Evolutionary conservation across 2,329 filamentous ascomycete species (phyloP), one percentile per base, ranked within the genome.

Genomic region (Diaporthe citri): DNA sequence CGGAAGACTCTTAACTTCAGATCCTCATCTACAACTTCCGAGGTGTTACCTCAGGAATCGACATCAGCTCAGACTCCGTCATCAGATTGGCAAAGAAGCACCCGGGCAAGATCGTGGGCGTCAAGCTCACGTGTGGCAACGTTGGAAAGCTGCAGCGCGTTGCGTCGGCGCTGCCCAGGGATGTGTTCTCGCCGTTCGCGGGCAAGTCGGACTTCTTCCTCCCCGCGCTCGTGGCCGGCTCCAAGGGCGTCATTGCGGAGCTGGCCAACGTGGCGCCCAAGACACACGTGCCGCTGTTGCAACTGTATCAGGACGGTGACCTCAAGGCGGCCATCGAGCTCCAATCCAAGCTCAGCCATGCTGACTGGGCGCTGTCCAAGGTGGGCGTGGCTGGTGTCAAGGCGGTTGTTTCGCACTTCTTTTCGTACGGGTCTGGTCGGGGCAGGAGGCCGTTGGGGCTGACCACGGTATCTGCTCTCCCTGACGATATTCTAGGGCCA

Each of bases 71-170:
- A 12, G 67, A 57, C 51, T 28, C 34, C 13, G 51, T 71, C 17
- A 55, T 55, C 15, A 41, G 31, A 28, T 34, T 71, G 36, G 67
- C 67, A 36, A 55, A 48, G 43, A 39, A 48, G 20, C 25, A 71
- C 28, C 52, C 67, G 13, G 22, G 57, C 10, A 71, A 71, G 67
- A 56, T 71, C n/a, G 67, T 71, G 9, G 67, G 67, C n/a, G 46
- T 48, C 36, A 71, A 71, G 52, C 51, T 71, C 43, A 71, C 67
- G 6, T 71, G 67, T 57, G 67, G 67, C 8, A 71, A 71, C 64
- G 86, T 91, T 74, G 88, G 90, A 75, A 87, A 87, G 72, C 85
- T 91, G n/a, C 86, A 88, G 79, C 86, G 88, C 81, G 82, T 86
- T 76, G 85, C 90, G 80, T 81, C 89, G 80, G 57, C n/a, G 36